Base-by-base conservation (phyloP, 768 basidiomycete species). In the Collybiopsis luxurians region DNA sequence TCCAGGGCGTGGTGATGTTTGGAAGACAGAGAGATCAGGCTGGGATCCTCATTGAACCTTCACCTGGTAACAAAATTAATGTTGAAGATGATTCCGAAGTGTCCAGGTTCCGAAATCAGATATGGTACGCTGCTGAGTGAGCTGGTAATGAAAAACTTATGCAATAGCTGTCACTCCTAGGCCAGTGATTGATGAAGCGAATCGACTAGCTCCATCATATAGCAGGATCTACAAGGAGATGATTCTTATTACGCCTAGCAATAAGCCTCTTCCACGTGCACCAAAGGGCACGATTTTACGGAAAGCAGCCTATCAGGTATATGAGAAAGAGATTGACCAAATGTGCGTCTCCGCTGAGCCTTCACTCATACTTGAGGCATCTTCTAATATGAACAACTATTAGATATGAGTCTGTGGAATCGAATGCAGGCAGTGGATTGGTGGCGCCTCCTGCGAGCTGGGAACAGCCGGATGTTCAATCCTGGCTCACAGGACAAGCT, bases 161-260 rank as follows among this genome's bases (percentile, higher is more conserved):
- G 10, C 4, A 6, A 12, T 34, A 4, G n/a, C 27, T 39, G n/a
- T 15, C 23, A 2, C 39, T 12, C 13, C 28, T 53, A 79, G 75
- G 75, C 70, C 65, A 1, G 59, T 66, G 6, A 68, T 79, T 15
- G 77, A 78, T 42, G 73, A 77, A 34, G 79, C 78, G 2, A 81
- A 81, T 62, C 63, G 64, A 45, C 63, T 68, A 17, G 72, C 73
- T 2, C 79, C 81, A 0, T 56, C 67, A 2, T 79, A 74, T 53
- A 77, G 75, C 54, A 68, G 73, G 12, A 71, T 81, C 5, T 80
- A 80, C 65, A 79, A 79, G 53, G 78, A 84, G 60, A 76, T 83
- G 73, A 75, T 83, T 42, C 48, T 83, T 42, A 70, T 82, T 12
- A 70, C 79, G 0, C 49, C 57, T 10, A 64, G 66, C 3, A 61